Conservation (phyloP, 176 grass and related monocot genomes). For the maize (Zea mays) region Zm-B73-REFERENCE-NAM-5.0 NC_050101.1:151926001-151926500, state of each 20-base stretch:
- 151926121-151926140: conserved; percentile 87
- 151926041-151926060: conserved; percentile 46
- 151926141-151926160: conserved; percentile 64
- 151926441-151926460: conserved; percentile 98
- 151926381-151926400: conserved; percentile 67
- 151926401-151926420: conserved; percentile 89
- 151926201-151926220: conserved; percentile 78
- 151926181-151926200: conserved; percentile 55
- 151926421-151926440: conserved; percentile 82
- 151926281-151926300: conserved; percentile 82
- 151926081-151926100: conserved; percentile 70
- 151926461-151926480: conserved; percentile 71
- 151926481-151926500: conserved; percentile 93
- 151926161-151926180: conserved; percentile 77
- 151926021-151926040: neutral
- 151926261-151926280: conserved; percentile 50
- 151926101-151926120: conserved; percentile 77
- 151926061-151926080: conserved; percentile 74
- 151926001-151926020: conserved; percentile 40
- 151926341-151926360: conserved; percentile 77
- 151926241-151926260: neutral
- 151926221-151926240: conserved; percentile 58
- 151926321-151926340: conserved; percentile 83
- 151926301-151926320: conserved; percentile 87
- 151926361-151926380: conserved; percentile 75